These are phyloP conservation scores for Colletotrichum salicis DNA, from an alignment of 2,329 filamentous ascomycete species.

Conservation along the genomic window DNA sequence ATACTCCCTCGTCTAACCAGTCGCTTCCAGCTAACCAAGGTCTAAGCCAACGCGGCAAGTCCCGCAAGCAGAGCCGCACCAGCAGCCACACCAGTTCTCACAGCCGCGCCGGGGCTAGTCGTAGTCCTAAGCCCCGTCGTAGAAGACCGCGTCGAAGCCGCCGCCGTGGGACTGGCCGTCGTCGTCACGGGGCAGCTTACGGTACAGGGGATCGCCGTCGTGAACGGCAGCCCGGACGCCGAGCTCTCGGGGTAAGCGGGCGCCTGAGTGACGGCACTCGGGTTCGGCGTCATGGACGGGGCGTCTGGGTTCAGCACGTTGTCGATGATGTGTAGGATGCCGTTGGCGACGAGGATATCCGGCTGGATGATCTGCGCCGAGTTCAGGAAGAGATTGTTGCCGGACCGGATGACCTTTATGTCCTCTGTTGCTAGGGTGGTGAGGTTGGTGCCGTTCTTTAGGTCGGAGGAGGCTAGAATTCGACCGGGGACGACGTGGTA, in stretches of 20 bases:
- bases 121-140: slow-evolving; percentile 43
- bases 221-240: slow-evolving; percentile 48
- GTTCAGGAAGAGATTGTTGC: slow-evolving; percentile 62
- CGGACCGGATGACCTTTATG: slow-evolving; percentile 52
- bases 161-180: slow-evolving; percentile 36
- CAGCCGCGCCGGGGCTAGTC: slow-evolving; percentile 22
- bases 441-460: slow-evolving; percentile 41
- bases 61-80: slow-evolving; percentile 25
- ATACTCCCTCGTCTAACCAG: background rate
- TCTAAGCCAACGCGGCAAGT: slow-evolving; percentile 18
- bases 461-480: slow-evolving; percentile 60
- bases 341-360: slow-evolving; percentile 66
- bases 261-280: slow-evolving; percentile 46
- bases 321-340: slow-evolving; percentile 69
- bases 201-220: slow-evolving; percentile 55
- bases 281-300: slow-evolving; percentile 48
- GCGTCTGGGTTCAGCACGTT: slow-evolving; percentile 59
- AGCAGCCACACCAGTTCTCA: slow-evolving; percentile 13
- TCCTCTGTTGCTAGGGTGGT: slow-evolving; percentile 54
- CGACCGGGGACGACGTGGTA: slow-evolving; percentile 68
- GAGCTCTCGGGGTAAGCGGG: slow-evolving; percentile 44
- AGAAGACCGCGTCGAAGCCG: slow-evolving; percentile 35
- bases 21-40: background rate
- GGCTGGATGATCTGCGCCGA: slow-evolving; percentile 62
- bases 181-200: slow-evolving; percentile 50